Evolutionary conservation across 2,329 filamentous ascomycete genomes (phyloP), one percentile per base, ranked within the genome.

Genomic region (Fusarium piperis): DNA sequence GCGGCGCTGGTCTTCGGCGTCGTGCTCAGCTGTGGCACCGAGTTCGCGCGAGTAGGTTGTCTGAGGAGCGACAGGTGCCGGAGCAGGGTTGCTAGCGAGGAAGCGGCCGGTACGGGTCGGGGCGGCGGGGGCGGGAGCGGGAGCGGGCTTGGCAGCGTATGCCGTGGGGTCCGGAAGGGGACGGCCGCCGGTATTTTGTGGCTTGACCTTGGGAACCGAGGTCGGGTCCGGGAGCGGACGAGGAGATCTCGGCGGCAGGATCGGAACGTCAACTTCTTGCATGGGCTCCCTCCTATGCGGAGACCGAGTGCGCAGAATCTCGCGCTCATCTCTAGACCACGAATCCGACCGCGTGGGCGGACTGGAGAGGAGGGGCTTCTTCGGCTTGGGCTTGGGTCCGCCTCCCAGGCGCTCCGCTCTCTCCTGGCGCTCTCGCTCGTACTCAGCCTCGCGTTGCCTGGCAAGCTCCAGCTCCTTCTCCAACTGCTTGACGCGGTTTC

Each of bases 401-500:
- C 35, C 60, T n/a, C 60, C 63, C 8, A 63, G 55, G 28, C 66
- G 59, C 75, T 78, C 79, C 76, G 86, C 65, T 78, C 88, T 84
- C 81, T 84, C 83, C 78, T 89, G 79, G 65, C 90, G 82, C 76
- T 88, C 85, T 68, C 85, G 81, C 82, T 92, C 84, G 80, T 91
- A 87, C 83, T 92, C 85, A 80, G 88, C 81, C 79, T 92, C 85
- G 80, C 92, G 79, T 83, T 91, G 79, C 75, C 91, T 84, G 71
- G 90, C 85, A 77, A 88, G 73, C 83, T 92, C 86, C 20, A 90
- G 79, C 85, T 93, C 85, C 82, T 89, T 86, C 82, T 98, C 95
- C 6, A 98, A 86, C 78, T 98, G 92, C 75, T 89, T 89, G 69
- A 98, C 91, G 41, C 94, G 90, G 70, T 86, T 88, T 69, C 86